Evolutionary conservation across 768 basidiomycete genomes (phyloP).

Genomic region (Hericium alpestre): DNA sequence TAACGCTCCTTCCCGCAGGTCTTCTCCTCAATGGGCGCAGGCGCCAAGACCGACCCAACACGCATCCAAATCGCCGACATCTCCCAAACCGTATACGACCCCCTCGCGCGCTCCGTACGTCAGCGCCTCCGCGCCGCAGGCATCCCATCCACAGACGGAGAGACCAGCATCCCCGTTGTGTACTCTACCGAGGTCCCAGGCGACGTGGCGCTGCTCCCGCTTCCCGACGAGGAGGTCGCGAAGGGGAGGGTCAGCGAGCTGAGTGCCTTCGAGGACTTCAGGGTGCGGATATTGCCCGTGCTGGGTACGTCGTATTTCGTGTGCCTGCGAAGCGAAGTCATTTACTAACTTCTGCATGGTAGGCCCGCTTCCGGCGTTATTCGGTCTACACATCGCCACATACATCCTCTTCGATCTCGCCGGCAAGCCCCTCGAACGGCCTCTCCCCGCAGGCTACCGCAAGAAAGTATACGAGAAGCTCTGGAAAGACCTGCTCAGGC

Average conservation of each 20-base stretch:
- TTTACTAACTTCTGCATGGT: neutral
- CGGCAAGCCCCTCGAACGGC: slow-evolving; percentile 72
- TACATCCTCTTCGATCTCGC: slow-evolving; percentile 83
- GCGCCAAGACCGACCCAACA: slow-evolving; percentile 90
- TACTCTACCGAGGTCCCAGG: slow-evolving; percentile 93
- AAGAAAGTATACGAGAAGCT: slow-evolving; percentile 76
- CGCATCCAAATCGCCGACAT: slow-evolving; percentile 94
- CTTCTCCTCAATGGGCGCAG: slow-evolving; percentile 95
- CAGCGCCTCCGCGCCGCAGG: slow-evolving; percentile 44
- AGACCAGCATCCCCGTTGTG: slow-evolving; percentile 73
- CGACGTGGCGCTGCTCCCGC: slow-evolving; percentile 78
- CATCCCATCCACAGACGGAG: slow-evolving; percentile 15
- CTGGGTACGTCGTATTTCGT: slow-evolving; percentile 41
- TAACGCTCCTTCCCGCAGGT: slow-evolving; percentile 33
- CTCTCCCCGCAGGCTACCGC: slow-evolving; percentile 77
- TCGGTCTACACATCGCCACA: slow-evolving; percentile 83
- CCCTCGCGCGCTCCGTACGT: slow-evolving; percentile 85
- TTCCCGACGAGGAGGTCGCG: slow-evolving; percentile 85
- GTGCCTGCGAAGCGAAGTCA: neutral
- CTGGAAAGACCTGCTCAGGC: slow-evolving; percentile 60
- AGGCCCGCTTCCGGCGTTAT: slow-evolving; percentile 81
- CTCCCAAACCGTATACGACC: slow-evolving; percentile 86
- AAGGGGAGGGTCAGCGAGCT: slow-evolving; percentile 86
- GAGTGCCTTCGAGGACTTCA: slow-evolving; percentile 83
- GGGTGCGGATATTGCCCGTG: slow-evolving; percentile 88